Base-by-base conservation (phyloP, 2,329 filamentous ascomycete species). In the Xylaria sp. region DNA sequence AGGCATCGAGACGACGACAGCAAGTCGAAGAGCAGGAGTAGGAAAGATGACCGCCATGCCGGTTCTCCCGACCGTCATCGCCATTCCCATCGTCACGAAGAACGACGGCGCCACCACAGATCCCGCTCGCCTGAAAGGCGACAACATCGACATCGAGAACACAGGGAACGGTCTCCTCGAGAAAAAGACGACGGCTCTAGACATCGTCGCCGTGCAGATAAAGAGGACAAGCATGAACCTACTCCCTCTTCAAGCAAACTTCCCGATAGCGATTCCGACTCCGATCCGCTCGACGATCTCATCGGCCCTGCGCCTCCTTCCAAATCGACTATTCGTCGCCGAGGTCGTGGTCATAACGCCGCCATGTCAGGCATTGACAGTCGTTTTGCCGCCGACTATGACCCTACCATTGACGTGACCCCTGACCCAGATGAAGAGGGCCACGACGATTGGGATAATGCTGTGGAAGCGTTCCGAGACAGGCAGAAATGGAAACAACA, bases 381-480 rank as follows among this genome's bases (percentile, higher is more conserved):
- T 28, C 92, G 92, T 62, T 98, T 98, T 79, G 90, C 91, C 0
- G 83, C 89, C 1, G 86, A 84, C 59, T 91, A 91, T 73, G 84
- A 89, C 68, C 86, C 87, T 0, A 85, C 80, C 7, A 78, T 82
- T n/a, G 88, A 92, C 74, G 80, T 91, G 3, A 81, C 85, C 48
- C 80, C 83, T 7, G 74, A 77, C 7, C 66, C 68, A 54, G 65
- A 82, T 2, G 82, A 84, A 1, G 82, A 81, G 2, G 80, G 79
- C 25, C 85, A 85, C 33, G 89, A 91, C 69, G 89, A 93, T 68
- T 97, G 94, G 94, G 92, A 93, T 54, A 88, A 93, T 74, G 90
- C 92, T 0, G 83, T 96, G 0, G 94, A 97, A 80, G 90, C 91
- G 4, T 85, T 93, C 65, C 88, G 91, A 48, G 94, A 97, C 78